A percentile compares a stretch with the other conserved stretches of the same genome.
Evolutionary conservation across 306 rosid species (phyloP).

Genomic region (Castanospermum australe): DNA sequence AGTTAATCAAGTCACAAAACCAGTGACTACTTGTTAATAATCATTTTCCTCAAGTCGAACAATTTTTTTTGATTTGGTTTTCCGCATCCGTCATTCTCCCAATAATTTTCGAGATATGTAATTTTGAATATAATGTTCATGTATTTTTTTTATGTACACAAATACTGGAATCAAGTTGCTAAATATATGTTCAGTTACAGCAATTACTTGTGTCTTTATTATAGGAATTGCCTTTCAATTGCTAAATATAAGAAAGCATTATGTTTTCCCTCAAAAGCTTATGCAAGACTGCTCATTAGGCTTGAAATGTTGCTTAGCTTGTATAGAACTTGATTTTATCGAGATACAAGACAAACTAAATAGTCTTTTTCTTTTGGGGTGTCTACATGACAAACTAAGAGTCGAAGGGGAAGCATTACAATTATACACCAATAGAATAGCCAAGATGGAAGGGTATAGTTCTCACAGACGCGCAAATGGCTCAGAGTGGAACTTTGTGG

Average conservation of each 20-base stretch:
- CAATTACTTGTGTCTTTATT: not conserved
- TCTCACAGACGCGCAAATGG: not conserved
- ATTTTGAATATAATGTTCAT: slow-evolving; percentile 8
- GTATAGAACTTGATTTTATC: not conserved
- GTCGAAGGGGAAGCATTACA: not conserved
- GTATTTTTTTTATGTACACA: not conserved
- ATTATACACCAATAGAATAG: not conserved
- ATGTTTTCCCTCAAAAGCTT: not conserved
- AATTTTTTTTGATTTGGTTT: slow-evolving; percentile 2
- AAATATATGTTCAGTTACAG: not conserved
- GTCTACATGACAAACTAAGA: too few relatives aligned
- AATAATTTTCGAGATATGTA: not conserved
- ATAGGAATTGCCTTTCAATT: not conserved
- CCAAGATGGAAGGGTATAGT: not conserved
- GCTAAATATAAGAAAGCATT: not conserved
- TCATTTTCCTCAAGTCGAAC: not conserved
- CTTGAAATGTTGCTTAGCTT: not conserved
- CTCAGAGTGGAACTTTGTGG: slow-evolving; percentile 16
- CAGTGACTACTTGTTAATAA: not conserved
- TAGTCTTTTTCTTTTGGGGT: too few relatives aligned
- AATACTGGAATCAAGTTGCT: not conserved
- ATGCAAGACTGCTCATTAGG: not conserved
- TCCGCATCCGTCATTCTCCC: not conserved
- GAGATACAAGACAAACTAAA: too few relatives aligned
- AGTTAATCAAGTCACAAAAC: not conserved